Evolutionary conservation across 345 rosid species (phyloP).

Genomic region (Gossypium sturtianum): DNA sequence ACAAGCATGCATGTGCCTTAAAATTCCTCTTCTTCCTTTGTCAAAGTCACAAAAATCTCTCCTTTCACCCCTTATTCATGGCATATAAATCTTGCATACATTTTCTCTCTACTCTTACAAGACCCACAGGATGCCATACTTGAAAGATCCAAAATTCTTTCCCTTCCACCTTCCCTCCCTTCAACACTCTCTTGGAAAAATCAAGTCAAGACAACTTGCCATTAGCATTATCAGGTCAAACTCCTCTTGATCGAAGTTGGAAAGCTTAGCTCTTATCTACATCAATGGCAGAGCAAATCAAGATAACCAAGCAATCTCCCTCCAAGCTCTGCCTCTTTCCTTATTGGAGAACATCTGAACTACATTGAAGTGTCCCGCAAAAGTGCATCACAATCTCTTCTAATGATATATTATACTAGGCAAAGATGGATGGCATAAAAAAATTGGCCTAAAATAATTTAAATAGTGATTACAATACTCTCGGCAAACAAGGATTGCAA

Average conservation of each 20-base stretch:
- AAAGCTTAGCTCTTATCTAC: background rate
- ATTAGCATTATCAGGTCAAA: background rate
- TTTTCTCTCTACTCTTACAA: background rate
- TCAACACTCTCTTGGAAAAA: background rate
- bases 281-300: background rate
- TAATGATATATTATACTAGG: background rate
- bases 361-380: background rate
- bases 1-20: background rate
- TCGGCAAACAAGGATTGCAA: background rate
- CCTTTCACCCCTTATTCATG: background rate
- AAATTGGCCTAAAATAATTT: background rate
- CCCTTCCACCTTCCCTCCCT: background rate
- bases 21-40: background rate
- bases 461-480: background rate
- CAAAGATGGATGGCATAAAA: background rate
- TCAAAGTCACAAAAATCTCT: background rate
- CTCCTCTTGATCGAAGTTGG: background rate
- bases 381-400: constrained; percentile 1
- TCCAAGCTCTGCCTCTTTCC: background rate
- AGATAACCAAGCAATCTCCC: background rate
- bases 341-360: background rate
- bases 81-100: background rate
- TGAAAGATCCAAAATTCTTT: background rate
- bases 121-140: background rate
- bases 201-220: background rate